Conservation (phyloP, 805 yeast genomes). For the Candida vaughaniae region DNA sequence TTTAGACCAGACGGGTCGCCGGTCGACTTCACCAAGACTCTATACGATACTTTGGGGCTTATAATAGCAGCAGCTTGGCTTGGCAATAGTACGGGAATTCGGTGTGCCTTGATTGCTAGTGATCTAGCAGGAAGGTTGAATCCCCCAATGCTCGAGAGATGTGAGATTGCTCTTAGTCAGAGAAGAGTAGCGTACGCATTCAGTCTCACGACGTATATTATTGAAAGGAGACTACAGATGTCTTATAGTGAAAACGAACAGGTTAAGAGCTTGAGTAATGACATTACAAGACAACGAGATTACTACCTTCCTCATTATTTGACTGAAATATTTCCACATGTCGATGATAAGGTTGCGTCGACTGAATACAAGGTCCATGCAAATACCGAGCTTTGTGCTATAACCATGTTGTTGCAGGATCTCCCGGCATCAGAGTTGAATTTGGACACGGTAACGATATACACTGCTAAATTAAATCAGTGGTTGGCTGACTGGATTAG, state of each 20-base stretch:
- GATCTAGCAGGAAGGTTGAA: conserved; percentile 7
- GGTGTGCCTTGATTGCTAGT: conserved; percentile 4
- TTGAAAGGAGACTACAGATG: neutral
- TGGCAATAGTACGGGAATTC: conserved; percentile 4
- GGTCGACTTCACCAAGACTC: neutral
- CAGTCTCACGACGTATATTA: neutral
- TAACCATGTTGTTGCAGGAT: conserved; percentile 5
- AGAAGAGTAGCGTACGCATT: neutral
- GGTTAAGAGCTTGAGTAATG: conserved; percentile 1
- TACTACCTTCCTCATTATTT: conserved; percentile 5
- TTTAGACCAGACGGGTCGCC: neutral
- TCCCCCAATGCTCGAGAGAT: conserved; percentile 3
- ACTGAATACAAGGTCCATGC: conserved; percentile 5
- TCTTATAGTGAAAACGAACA: neutral
- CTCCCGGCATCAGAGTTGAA: too few species aligned
- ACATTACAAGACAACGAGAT: conserved; percentile 4
- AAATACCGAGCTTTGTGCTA: conserved; percentile 5
- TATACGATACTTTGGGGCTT: neutral
- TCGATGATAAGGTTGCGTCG: neutral
- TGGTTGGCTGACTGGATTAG: conserved; percentile 8
- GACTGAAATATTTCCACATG: conserved; percentile 1
- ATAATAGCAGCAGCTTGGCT: conserved; percentile 1
- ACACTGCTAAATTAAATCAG: neutral
- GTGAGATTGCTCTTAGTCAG: neutral
- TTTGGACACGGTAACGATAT: neutral